A percentile compares a stretch with the other conserved stretches of the same genome.
Evolutionary conservation across 768 basidiomycete species (phyloP).

Genomic region (Kwoniella sp.): DNA sequence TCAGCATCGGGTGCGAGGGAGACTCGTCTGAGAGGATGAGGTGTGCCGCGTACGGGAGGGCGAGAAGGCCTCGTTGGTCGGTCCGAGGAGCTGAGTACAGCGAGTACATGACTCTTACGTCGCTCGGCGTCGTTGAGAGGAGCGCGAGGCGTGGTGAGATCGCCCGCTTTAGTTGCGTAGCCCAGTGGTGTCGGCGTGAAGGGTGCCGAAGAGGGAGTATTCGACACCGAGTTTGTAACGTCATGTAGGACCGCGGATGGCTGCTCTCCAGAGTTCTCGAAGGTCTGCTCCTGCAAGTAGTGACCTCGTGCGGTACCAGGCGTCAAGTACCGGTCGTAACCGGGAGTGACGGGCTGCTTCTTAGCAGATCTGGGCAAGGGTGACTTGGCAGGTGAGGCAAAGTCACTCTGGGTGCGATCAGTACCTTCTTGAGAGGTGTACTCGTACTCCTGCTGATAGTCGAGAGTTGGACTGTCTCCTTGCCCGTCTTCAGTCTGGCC

Average conservation of each 20-base stretch:
- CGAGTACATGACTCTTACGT: slow-evolving; percentile 41
- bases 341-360: neutral
- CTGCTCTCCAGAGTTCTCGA: neutral
- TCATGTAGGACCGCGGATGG: slow-evolving; percentile 23
- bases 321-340: slow-evolving; percentile 12
- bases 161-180: slow-evolving; percentile 11
- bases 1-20: slow-evolving; percentile 23
- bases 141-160: slow-evolving; percentile 34
- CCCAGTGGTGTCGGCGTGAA: slow-evolving; percentile 32
- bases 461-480: slow-evolving; percentile 11
- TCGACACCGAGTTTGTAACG: slow-evolving; percentile 23
- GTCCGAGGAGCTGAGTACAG: slow-evolving; percentile 34
- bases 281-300: neutral
- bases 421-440: slow-evolving; percentile 7
- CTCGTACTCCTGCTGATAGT: slow-evolving; percentile 19
- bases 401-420: neutral
- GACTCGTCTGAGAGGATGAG: slow-evolving; percentile 50
- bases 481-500: neutral
- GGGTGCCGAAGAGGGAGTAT: slow-evolving; percentile 21
- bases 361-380: neutral
- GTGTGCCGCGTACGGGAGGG: slow-evolving; percentile 25
- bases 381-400: slow-evolving; percentile 20
- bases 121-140: slow-evolving; percentile 38
- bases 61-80: slow-evolving; percentile 19
- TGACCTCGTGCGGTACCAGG: slow-evolving; percentile 18